Percentiles rank a stretch among this genome's conserved stretches.
Evolutionary conservation across 108 stramenopile species (phyloP).

Genomic region (Nannochloropsis oceanica): DNA sequence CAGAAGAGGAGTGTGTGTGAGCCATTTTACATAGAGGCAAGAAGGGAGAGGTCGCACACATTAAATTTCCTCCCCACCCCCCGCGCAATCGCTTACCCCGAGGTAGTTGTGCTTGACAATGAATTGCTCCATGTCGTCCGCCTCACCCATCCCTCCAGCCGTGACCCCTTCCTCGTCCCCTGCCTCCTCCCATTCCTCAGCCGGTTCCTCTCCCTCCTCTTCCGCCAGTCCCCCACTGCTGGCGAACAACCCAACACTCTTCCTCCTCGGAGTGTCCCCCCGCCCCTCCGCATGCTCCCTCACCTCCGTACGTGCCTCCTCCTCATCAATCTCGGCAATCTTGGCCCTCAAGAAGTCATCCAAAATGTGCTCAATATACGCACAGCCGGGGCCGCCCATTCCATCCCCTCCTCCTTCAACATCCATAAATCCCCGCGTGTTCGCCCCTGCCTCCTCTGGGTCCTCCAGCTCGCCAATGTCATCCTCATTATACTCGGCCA

Average conservation of each 20-base stretch:
- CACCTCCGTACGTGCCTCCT: not conserved
- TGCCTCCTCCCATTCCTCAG: not conserved
- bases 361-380: not conserved
- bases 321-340: not conserved
- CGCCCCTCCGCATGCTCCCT: not conserved
- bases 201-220: not conserved
- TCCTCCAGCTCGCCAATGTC: not conserved
- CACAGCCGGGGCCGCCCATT: not conserved
- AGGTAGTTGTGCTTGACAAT: not conserved
- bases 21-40: not conserved
- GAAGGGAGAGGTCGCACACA: not conserved
- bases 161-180: constrained; percentile 9
- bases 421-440: not conserved
- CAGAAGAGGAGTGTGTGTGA: not conserved
- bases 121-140: constrained; percentile 6
- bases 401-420: not conserved
- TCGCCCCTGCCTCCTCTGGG: not conserved
- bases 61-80: constrained; percentile 28
- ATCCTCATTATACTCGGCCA: not conserved
- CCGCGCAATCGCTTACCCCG: not conserved
- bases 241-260: not conserved
- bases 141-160: not conserved
- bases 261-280: not conserved
- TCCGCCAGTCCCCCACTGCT: not conserved
- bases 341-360: not conserved